Percentiles rank a stretch among this genome's conserved stretches.
These are phyloP conservation scores for Fusarium graminum DNA, from an alignment of 2,329 filamentous ascomycete species.

Conservation along the genomic window DNA sequence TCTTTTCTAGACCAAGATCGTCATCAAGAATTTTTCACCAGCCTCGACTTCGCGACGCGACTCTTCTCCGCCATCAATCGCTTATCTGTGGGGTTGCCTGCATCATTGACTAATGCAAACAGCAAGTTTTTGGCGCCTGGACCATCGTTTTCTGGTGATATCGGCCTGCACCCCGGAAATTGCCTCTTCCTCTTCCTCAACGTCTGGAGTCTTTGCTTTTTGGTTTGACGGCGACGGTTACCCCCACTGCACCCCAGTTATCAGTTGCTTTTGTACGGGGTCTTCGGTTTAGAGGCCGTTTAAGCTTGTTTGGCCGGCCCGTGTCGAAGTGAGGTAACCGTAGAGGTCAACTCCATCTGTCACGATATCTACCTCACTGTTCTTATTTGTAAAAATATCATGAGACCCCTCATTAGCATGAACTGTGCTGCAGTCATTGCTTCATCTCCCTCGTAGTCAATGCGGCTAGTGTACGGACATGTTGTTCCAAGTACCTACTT, in stretches of 20 bases:
- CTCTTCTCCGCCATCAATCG: slow-evolving; percentile 23
- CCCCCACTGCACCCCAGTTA: slow-evolving; percentile 33
- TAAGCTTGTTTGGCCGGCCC: slow-evolving; percentile 31
- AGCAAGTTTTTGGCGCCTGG: slow-evolving; percentile 12
- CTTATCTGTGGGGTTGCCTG: slow-evolving; percentile 38
- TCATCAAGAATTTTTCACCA: background rate
- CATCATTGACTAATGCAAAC: slow-evolving; percentile 37
- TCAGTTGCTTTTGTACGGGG: slow-evolving; percentile 6
- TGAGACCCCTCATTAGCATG: background rate
- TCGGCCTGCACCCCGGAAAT: slow-evolving; percentile 17
- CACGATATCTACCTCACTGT: background rate
- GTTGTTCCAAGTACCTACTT: background rate
- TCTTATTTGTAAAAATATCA: background rate
- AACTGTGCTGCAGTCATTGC: background rate
- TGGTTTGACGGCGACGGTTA: slow-evolving; percentile 6
- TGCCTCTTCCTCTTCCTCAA: background rate
- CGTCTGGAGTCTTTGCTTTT: background rate
- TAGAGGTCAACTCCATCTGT: slow-evolving; percentile 1
- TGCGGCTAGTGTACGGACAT: background rate
- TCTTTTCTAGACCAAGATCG: slow-evolving; percentile 18
- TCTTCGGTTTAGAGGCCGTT: background rate
- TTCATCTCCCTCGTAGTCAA: too few species aligned
- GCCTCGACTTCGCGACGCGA: background rate
- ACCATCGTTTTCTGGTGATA: slow-evolving; percentile 8
- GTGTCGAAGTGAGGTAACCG: slow-evolving; percentile 2